Conservation (phyloP, 495 filamentous ascomycete species). For the Gamarada debralockiae region DNA sequence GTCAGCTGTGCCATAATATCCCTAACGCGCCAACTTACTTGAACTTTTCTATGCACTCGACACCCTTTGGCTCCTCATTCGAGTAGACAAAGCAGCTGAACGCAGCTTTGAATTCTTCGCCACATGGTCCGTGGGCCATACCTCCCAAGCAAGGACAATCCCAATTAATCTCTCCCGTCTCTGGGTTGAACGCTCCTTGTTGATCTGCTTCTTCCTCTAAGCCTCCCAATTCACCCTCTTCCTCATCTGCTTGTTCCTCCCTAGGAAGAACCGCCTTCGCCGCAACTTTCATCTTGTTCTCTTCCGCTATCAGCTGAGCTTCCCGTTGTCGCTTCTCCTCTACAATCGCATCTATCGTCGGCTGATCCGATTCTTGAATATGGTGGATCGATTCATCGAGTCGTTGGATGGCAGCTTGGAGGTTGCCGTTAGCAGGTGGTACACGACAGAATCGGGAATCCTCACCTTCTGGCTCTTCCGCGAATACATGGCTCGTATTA, state of each 20-base stretch:
- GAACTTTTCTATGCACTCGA: slow-evolving; percentile 98
- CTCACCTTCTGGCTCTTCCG: slow-evolving; percentile 73
- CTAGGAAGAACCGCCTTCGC: slow-evolving; percentile 16
- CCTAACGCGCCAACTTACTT: slow-evolving; percentile 55
- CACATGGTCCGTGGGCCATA: slow-evolving; percentile 96
- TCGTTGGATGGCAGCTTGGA: slow-evolving; percentile 17
- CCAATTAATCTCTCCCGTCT: slow-evolving; percentile 99
- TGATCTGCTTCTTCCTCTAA: slow-evolving; percentile 77
- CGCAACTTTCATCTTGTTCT: slow-evolving; percentile 21
- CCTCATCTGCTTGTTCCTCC: slow-evolving; percentile 17
- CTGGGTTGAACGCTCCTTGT: slow-evolving; percentile 93
- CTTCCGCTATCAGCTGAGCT: slow-evolving; percentile 25
- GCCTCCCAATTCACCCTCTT: slow-evolving; percentile 40
- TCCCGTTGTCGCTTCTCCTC: slow-evolving; percentile 43
- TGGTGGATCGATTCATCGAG: slow-evolving; percentile 24
- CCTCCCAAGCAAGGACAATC: slow-evolving; percentile 96
- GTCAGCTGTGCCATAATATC: slow-evolving; percentile 22
- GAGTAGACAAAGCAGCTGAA: slow-evolving; percentile 98
- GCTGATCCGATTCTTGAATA: slow-evolving; percentile 32
- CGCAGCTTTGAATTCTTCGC: slow-evolving; percentile 87
- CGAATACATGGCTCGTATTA: slow-evolving; percentile 82
- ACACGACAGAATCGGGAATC: too few species aligned
- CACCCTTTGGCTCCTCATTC: slow-evolving; percentile 93
- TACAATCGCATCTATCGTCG: slow-evolving; percentile 46
- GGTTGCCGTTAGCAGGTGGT: slow-evolving; percentile 3